Evolutionary conservation across 352 stramenopile species (phyloP), one percentile per base, ranked within the genome.

Genomic region (Pythium pectinolyticum): DNA sequence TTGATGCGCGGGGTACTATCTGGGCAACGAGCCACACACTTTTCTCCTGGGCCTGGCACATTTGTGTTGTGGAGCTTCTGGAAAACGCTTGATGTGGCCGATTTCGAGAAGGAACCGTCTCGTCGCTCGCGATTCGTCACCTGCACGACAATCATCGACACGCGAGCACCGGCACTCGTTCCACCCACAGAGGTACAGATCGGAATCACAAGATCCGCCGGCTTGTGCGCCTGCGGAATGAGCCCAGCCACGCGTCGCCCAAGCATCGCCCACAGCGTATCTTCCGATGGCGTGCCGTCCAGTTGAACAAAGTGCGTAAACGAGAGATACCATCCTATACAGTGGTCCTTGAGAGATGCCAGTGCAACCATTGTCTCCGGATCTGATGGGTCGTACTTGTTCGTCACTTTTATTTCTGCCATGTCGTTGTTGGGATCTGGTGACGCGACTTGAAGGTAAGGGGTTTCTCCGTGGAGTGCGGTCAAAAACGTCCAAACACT

Each of bases 281-380:
- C 25, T 20, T 72, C 47, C 11, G 31, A 62, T n/a, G 62, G 70
- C 40, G 67, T 39, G 2, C 53, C 7, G 0, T 25, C 11, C 27
- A 77, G 41, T 47, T 72, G 25, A 31, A 72, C 50, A 46, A 74
- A 77, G 14, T 77, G 61, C 28, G 45, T 69, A 30, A 72, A 72
- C 10, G 66, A 57, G 25, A 77, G 39, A 11, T 49, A n/a, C 62
- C 35, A 43, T 7, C 20, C 35, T 19, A 20, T 10, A 11, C 35
- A 43, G 14, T 43, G 35, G 17, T 12, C 8, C 35, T 43, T 4
- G 12, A 43, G 12, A 43, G 35, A 11, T 17, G 17, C 35, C 5
- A 43, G 14, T 17, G 35, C 35, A 11, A 17, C 35, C 14, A 20
- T 37, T 37, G 32, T 37, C 7, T 37, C 32, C 32, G 32, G 12